phyloP scores from a whole-genome alignment of 768 basidiomycete species.

The Hirschioporus abietinus region DNA sequence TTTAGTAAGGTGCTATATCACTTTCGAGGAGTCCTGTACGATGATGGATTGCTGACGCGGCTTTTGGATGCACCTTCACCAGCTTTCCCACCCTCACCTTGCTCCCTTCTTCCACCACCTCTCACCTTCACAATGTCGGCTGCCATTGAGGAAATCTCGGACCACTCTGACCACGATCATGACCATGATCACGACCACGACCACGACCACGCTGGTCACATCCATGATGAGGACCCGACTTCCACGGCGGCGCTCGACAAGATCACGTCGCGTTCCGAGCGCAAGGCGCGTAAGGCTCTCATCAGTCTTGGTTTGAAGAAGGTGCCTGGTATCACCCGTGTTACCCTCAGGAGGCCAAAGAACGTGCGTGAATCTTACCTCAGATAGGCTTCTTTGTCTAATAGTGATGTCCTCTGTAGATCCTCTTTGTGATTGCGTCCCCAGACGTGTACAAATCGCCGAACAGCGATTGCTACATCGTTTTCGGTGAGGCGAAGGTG shows the following conservation, averaged over 20 bases:
- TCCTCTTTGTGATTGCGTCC: constrained; percentile 86
- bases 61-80: not conserved
- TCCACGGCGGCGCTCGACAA: constrained; percentile 84
- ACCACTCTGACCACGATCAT: constrained; percentile 70
- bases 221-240: constrained; percentile 76
- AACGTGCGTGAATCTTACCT: constrained; percentile 50
- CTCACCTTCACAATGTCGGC: constrained; percentile 49
- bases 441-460: constrained; percentile 98
- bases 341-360: constrained; percentile 92
- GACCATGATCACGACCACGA: constrained; percentile 52
- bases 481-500: constrained; percentile 97
- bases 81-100: not conserved
- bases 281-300: constrained; percentile 93
- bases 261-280: constrained; percentile 90
- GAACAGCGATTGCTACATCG: constrained; percentile 97
- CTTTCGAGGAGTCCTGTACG: not conserved
- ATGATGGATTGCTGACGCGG: not conserved
- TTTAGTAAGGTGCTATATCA: not conserved
- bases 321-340: constrained; percentile 89
- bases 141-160: constrained; percentile 83
- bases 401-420: constrained; percentile 31
- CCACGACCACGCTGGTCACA: constrained; percentile 38
- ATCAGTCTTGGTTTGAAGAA: constrained; percentile 88
- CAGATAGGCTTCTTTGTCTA: constrained; percentile 4
- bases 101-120: not conserved